phyloP scores from a whole-genome alignment of 140 eudicot genomes.

The Senecio squalidus region DNA sequence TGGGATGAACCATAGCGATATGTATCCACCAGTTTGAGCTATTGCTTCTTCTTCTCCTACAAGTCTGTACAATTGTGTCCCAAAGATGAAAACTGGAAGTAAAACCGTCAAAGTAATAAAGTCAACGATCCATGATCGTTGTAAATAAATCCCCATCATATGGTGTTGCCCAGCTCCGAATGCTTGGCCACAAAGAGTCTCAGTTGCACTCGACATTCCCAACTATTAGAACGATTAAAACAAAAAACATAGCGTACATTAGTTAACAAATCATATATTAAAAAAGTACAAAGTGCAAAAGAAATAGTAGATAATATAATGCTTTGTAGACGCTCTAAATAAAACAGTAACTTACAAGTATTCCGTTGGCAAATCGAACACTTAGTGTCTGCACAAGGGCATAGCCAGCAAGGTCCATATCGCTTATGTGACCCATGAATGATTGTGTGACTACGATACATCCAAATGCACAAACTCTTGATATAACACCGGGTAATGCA shows the following conservation, averaged over 20 bases:
- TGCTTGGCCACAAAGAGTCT: slow-evolving; percentile 64
- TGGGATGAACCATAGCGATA: slow-evolving; percentile 58
- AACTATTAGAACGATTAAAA: slow-evolving; percentile 23
- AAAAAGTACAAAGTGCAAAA: too few species aligned
- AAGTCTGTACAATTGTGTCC: slow-evolving; percentile 32
- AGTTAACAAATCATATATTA: too few species aligned
- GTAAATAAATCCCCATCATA: slow-evolving; percentile 70
- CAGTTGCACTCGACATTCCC: slow-evolving; percentile 28
- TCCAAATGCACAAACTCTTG: slow-evolving; percentile 58
- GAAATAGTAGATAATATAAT: too few species aligned
- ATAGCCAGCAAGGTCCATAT: slow-evolving; percentile 62
- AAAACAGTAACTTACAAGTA: slow-evolving; percentile 36
- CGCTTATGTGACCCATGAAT: slow-evolving; percentile 54
- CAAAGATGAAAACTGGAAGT: slow-evolving; percentile 45
- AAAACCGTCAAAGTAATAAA: slow-evolving; percentile 38
- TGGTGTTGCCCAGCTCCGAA: slow-evolving; percentile 63
- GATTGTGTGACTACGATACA: slow-evolving; percentile 62
- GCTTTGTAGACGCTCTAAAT: not conserved
- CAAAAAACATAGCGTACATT: not conserved
- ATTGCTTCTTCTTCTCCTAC: slow-evolving; percentile 44
- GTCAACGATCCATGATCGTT: slow-evolving; percentile 62
- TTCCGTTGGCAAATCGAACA: slow-evolving; percentile 60
- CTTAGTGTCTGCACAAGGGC: slow-evolving; percentile 66
- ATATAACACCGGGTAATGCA: slow-evolving; percentile 54
- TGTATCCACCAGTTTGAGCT: slow-evolving; percentile 38